A percentile compares a stretch with the other conserved stretches of the same genome.
Evolutionary conservation across 768 basidiomycete genomes (phyloP).

Genomic region (Mycena floridula): DNA sequence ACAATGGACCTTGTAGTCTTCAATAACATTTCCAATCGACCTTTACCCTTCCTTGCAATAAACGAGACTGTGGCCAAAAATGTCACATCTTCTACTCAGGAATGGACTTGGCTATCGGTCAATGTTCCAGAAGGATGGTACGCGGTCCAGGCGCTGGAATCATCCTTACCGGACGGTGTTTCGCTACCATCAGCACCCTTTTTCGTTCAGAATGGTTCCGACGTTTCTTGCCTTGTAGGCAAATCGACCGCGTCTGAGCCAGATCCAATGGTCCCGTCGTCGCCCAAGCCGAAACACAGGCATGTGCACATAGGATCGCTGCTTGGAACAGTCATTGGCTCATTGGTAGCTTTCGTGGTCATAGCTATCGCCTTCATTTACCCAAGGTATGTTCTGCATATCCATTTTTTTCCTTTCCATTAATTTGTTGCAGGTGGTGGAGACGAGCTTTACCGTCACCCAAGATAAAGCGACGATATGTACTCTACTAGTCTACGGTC

Average conservation of each 20-base stretch:
- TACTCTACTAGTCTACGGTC: too few relatives aligned
- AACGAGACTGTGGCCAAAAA: slow-evolving; percentile 13
- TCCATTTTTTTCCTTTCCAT: too few relatives aligned
- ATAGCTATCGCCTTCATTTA: slow-evolving; percentile 17
- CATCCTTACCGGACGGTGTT: slow-evolving; percentile 5
- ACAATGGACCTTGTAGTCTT: slow-evolving; percentile 13
- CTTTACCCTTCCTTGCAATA: too few relatives aligned
- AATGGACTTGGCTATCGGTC: slow-evolving; percentile 14
- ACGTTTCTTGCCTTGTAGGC: slow-evolving; percentile 8
- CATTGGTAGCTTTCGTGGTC: slow-evolving; percentile 13
- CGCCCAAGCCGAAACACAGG: slow-evolving; percentile 1
- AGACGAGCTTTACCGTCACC: slow-evolving; percentile 9
- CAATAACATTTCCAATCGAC: too few relatives aligned
- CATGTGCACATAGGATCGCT: slow-evolving; percentile 12
- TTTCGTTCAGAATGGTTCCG: slow-evolving; percentile 10
- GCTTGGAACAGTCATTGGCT: slow-evolving; percentile 20
- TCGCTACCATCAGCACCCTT: slow-evolving; percentile 13
- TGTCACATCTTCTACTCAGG: slow-evolving; percentile 8
- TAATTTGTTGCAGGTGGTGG: too few relatives aligned
- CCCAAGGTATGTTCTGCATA: too few relatives aligned
- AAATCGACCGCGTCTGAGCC: slow-evolving; percentile 1
- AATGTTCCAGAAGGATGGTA: slow-evolving; percentile 18
- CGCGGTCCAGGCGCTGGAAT: slow-evolving; percentile 11
- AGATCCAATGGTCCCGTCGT: slow-evolving; percentile 2
- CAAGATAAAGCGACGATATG: slow-evolving; percentile 11